Evolutionary conservation across 2,329 filamentous ascomycete species (phyloP).

Genomic region (Aureobasidium sp.): DNA sequence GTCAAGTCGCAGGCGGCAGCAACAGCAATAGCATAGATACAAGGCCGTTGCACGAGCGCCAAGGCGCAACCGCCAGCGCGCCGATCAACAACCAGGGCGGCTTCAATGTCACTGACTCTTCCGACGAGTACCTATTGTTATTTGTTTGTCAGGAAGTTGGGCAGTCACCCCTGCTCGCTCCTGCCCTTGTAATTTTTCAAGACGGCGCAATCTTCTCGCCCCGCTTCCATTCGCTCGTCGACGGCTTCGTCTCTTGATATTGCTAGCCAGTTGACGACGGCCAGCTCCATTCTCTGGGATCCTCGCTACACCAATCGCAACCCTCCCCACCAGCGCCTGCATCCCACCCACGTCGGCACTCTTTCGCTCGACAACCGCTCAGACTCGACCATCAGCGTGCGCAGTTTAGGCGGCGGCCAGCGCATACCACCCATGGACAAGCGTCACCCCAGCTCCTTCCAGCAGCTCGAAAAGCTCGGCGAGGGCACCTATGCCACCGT

Average conservation of each 20-base stretch:
- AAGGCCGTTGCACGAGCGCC: slow-evolving; percentile 10
- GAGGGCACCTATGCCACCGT: slow-evolving; percentile 98
- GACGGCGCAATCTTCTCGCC: slow-evolving; percentile 18
- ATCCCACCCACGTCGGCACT: slow-evolving; percentile 44
- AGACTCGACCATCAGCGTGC: slow-evolving; percentile 46
- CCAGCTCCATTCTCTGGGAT: slow-evolving; percentile 45
- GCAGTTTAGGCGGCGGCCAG: slow-evolving; percentile 39
- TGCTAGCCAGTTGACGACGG: slow-evolving; percentile 41
- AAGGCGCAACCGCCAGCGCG: slow-evolving; percentile 11
- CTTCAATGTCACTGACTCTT: background rate
- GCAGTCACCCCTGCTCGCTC: slow-evolving; percentile 12
- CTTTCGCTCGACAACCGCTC: slow-evolving; percentile 41
- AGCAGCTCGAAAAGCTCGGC: slow-evolving; percentile 96
- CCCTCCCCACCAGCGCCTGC: slow-evolving; percentile 39
- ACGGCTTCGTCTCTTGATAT: slow-evolving; percentile 31
- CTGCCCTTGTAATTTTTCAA: slow-evolving; percentile 12
- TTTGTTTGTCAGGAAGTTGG: slow-evolving; percentile 12
- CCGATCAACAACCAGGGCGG: slow-evolving; percentile 2
- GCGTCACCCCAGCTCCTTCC: slow-evolving; percentile 93
- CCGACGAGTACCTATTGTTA: background rate
- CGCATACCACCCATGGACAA: slow-evolving; percentile 65
- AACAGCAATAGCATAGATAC: background rate
- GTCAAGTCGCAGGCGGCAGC: background rate
- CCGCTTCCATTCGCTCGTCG: slow-evolving; percentile 20
- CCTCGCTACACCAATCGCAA: slow-evolving; percentile 38